Conservation (phyloP, 306 rosid species). For the Vigna radiata region DNA sequence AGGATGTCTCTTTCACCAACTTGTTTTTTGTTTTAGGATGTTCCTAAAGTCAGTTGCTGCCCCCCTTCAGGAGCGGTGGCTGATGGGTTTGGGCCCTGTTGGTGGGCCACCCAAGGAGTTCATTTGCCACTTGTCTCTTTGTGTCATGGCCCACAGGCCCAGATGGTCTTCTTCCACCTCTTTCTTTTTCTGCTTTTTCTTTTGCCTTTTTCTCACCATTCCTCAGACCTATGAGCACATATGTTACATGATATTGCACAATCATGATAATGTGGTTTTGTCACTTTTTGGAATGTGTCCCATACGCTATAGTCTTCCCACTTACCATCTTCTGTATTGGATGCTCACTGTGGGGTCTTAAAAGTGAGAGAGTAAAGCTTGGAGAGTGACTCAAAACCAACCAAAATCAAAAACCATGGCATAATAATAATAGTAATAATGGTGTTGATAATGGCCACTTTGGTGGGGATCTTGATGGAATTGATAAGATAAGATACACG, state of each 20-base stretch:
- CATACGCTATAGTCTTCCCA: slow-evolving; percentile 14
- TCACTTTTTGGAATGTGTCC: slow-evolving; percentile 45
- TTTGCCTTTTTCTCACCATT: slow-evolving; percentile 2
- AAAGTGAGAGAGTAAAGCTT: background rate
- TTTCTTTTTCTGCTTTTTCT: background rate
- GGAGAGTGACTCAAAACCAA: background rate
- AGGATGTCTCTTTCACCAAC: slow-evolving; percentile 46
- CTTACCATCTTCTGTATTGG: slow-evolving; percentile 31
- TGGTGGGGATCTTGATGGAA: slow-evolving; percentile 40
- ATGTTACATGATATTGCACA: slow-evolving; percentile 9
- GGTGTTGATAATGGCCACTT: slow-evolving; percentile 34
- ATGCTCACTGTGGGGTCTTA: slow-evolving; percentile 17
- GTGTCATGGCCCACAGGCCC: slow-evolving; percentile 47
- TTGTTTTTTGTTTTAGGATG: slow-evolving; percentile 43
- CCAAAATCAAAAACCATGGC: background rate
- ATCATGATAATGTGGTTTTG: slow-evolving; percentile 38
- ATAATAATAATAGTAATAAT: background rate
- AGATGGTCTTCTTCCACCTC: background rate
- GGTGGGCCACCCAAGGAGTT: slow-evolving; percentile 34
- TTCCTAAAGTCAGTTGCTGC: slow-evolving; percentile 51
- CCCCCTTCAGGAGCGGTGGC: slow-evolving; percentile 1
- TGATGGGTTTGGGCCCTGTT: slow-evolving; percentile 34
- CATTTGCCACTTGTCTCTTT: slow-evolving; percentile 40
- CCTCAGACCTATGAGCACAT: background rate
- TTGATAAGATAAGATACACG: slow-evolving; percentile 41